phyloP scores from a whole-genome alignment of 169 alveolate species.

The Cyclospora cayetanensis region DNA sequence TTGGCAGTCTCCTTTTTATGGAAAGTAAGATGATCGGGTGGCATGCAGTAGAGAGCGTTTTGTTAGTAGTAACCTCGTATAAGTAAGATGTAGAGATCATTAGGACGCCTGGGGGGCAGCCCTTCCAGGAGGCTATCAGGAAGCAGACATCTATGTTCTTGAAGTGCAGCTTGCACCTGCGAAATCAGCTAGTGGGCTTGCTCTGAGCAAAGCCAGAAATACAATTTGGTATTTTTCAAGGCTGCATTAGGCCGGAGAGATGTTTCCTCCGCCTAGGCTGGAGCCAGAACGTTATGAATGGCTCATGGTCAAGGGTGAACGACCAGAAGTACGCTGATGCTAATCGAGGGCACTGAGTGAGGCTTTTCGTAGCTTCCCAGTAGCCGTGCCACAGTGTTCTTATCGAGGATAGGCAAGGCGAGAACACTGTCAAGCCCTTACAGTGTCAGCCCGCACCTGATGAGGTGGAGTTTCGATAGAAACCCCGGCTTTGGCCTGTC shows the following conservation, averaged over 20 bases:
- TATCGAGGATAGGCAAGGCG: neutral
- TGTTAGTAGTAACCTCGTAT: neutral
- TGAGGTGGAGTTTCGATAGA: too few species aligned
- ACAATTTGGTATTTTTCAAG: neutral
- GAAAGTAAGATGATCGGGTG: neutral
- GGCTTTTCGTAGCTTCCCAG: neutral
- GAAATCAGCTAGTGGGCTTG: neutral
- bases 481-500: too few species aligned
- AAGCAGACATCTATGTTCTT: too few species aligned
- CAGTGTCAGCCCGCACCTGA: neutral
- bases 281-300: neutral
- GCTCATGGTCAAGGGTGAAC: neutral
- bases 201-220: neutral
- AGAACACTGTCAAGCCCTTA: neutral
- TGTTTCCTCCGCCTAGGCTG: neutral
- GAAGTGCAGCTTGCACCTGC: neutral
- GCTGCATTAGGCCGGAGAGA: neutral
- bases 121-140: too few species aligned
- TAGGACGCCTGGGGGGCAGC: slow-evolving; percentile 21
- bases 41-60: neutral
- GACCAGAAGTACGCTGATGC: neutral
- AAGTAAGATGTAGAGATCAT: neutral
- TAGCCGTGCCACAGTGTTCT: too few species aligned
- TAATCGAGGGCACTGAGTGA: neutral
- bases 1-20: slow-evolving; percentile 12